Base-by-base conservation (phyloP, 2,329 filamentous ascomycete species). In the Beauveria medogensis region DNA sequence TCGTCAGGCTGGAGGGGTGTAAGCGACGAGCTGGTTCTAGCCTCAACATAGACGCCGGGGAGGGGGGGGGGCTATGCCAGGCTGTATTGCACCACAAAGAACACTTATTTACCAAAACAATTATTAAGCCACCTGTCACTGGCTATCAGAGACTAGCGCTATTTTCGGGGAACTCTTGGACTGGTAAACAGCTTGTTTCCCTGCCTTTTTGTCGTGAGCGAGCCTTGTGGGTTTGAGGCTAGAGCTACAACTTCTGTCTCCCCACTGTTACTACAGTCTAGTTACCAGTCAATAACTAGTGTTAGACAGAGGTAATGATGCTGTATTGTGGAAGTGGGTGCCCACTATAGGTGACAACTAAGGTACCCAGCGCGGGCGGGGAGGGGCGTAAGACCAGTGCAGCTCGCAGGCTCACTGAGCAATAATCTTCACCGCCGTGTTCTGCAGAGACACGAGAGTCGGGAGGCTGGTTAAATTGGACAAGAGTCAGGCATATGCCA, bases 201-300 rank as follows among this genome's bases (percentile, higher is more conserved):
- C 6, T 37, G 46, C 54, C 12, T 44, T 16, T 7, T 24, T 37
- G 43, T 30, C 5, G 53, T 37, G 26, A 44, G 53, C 26, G 24
- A 55, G 53, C 53, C 53, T 46, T 24, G 53, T 54, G 41, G 53
- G 43, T 9, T 9, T 56, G 43, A n/a, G 28, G 54, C 54, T 56
- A 43, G n/a, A 46, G 53, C 53, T 46, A 34, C 12, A 3, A 24
- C 22, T 24, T 24, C 3, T 24, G 22, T 24, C 22, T 24, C 2
- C 22, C 22, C 22, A 24, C 22, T 24, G 22, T 24, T 2, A 24
- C 3, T 24, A 3, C 22, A 24, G 22, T 24, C 22, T 24, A 24
- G 3, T 24, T 24, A 24, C 22, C 22, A 24, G 22, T n/a, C n/a
- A n/a, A n/a, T n/a, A n/a, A n/a, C n/a, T n/a, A n/a, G n/a, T n/a